Evolutionary conservation across 2,329 filamentous ascomycete genomes (phyloP).

Genomic region (Exophiala sp.): DNA sequence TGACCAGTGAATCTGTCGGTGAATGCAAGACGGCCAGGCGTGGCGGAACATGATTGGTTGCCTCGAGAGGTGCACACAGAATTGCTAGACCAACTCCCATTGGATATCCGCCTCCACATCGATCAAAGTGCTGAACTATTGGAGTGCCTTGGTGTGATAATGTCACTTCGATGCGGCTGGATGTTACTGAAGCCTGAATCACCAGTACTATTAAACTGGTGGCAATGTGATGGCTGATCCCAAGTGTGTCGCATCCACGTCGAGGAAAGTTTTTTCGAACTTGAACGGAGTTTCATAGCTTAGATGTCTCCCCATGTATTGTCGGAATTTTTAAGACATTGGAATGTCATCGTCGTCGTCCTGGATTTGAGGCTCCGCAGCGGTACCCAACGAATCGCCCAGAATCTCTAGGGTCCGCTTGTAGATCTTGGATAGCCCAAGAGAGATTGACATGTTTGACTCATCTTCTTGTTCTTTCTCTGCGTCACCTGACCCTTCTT

Average conservation of each 20-base stretch:
- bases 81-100: not conserved
- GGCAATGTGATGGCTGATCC: too few species aligned
- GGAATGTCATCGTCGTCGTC: not conserved
- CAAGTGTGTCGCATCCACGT: too few species aligned
- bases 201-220: too few species aligned
- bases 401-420: slow-evolving; percentile 28
- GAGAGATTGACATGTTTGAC: slow-evolving; percentile 13
- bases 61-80: slow-evolving; percentile 2
- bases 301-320: not conserved
- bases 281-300: too few species aligned
- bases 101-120: not conserved
- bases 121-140: not conserved
- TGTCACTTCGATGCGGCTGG: too few species aligned
- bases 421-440: slow-evolving; percentile 23
- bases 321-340: not conserved
- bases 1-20: slow-evolving; percentile 16
- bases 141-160: too few species aligned
- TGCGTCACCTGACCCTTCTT: slow-evolving; percentile 9
- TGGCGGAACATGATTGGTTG: slow-evolving; percentile 23
- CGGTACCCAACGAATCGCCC: slow-evolving; percentile 20
- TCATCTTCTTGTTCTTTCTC: slow-evolving; percentile 5
- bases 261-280: too few species aligned
- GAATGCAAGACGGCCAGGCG: slow-evolving; percentile 14
- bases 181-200: too few species aligned
- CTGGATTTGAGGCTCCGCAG: not conserved